Base-by-base conservation (phyloP, 2,329 filamentous ascomycete species). In the Fusarium poae region DNA sequence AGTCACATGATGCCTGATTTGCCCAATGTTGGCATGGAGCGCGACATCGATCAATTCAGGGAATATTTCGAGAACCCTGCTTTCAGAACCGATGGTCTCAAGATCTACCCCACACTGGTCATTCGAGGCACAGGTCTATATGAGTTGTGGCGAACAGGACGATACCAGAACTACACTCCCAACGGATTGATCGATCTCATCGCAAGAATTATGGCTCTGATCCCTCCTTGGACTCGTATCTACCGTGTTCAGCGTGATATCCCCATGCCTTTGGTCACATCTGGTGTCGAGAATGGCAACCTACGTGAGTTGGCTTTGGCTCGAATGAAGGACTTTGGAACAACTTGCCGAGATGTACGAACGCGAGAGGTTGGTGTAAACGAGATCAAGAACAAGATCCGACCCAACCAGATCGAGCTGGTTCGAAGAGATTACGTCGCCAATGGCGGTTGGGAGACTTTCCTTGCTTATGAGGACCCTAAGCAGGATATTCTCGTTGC, bases 1-100 rank as follows among this genome's bases (percentile, higher is more conserved):
- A 97, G 93, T 71, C 96, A 99, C 81, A 99, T 99, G 96, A 99
- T 99, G 96, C 96, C 96, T 2, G 96, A 99, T 77, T 82, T 99
- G 48, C 96, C 96, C 5, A 99, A 99, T 74, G 96, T 99, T 4
- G 96, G 96, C 58, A 97, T 98, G 92, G 97, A 99, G 81, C 91
- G 96, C 74, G 96, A 99, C 77, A 85, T 99, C 43, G 94, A 97
- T 76, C 96, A 99, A 74, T 99, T 99, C 80, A 88, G 93, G 68
- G 97, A 99, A 78, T 99, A 99, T 79, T 99, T 99, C 75, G 94
- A 97, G 77, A 98, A 94, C 77, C 96, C 96, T 1, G 93, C 90
- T 42, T 99, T 99, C 83, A 88, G 96, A 62, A 99, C 97, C 2
- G 96, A 99, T 76, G 96, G 97, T 2, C 84, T 99, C 53, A 99